Conservation (phyloP, 768 basidiomycete genomes). For the Rhizopogon rudus region DNA sequence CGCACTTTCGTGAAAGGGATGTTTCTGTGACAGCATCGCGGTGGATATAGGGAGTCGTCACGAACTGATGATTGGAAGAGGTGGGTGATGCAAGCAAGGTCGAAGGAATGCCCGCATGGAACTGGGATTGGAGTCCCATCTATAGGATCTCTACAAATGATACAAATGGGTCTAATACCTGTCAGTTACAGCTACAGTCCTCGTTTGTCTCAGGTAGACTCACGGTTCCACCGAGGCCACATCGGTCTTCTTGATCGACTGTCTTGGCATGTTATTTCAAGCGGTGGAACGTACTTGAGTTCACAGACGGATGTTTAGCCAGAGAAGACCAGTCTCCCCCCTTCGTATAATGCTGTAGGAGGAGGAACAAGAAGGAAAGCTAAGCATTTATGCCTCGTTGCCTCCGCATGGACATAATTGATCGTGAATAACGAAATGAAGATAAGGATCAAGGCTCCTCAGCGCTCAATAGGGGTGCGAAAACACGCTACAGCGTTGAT, state of each 20-base stretch:
- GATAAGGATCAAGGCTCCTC: background rate
- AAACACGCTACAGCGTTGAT: background rate
- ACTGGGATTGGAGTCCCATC: slow-evolving; percentile 7
- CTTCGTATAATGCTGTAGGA: background rate
- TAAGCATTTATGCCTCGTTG: background rate
- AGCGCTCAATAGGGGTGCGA: background rate
- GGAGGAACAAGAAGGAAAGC: background rate
- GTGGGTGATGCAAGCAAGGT: slow-evolving; percentile 18
- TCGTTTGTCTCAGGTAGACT: background rate
- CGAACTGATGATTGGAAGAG: slow-evolving; percentile 21
- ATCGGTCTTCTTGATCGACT: slow-evolving; percentile 1
- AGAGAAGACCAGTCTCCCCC: background rate
- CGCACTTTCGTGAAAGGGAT: slow-evolving; percentile 15
- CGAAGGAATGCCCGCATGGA: slow-evolving; percentile 23
- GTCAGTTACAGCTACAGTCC: background rate
- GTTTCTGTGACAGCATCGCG: slow-evolving; percentile 20
- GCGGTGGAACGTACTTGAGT: background rate
- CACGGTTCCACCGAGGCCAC: background rate
- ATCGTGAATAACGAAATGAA: background rate
- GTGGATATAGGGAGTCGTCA: slow-evolving; percentile 29
- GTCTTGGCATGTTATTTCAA: background rate
- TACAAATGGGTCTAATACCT: slow-evolving; percentile 9
- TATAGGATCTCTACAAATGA: slow-evolving; percentile 18
- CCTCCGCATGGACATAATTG: background rate
- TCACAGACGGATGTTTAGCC: background rate